Conservation (phyloP, 2,329 filamentous ascomycete genomes). For the Cladophialophora exuberans region DNA sequence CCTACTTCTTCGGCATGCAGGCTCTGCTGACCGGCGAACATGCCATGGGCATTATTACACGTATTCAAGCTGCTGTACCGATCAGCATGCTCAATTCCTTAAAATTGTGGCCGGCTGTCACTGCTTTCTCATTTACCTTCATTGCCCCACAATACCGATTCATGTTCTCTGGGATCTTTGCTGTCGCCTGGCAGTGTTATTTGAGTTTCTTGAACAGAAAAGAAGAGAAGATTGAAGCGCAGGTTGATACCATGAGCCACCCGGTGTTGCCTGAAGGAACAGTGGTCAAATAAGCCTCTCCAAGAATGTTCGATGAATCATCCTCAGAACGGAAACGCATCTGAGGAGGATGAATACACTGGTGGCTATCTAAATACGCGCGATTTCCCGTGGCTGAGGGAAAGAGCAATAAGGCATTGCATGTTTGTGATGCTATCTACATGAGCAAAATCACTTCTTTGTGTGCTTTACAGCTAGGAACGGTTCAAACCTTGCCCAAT, state of each 20-base stretch:
- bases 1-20: conserved; percentile 81
- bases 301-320: not conserved
- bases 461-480: too few relatives aligned
- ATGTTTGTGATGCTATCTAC: too few relatives aligned
- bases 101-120: conserved; percentile 88
- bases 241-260: conserved; percentile 20
- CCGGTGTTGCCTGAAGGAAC: conserved; percentile 18
- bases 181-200: conserved; percentile 92
- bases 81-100: conserved; percentile 75
- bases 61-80: conserved; percentile 76
- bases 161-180: conserved; percentile 77
- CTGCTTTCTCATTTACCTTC: conserved; percentile 84
- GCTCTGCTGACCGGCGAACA: conserved; percentile 72
- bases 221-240: conserved; percentile 32
- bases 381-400: too few relatives aligned
- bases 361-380: too few relatives aligned
- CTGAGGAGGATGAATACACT: too few relatives aligned
- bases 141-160: conserved; percentile 77
- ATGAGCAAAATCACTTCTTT: too few relatives aligned
- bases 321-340: not conserved
- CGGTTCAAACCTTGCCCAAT: too few relatives aligned
- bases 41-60: conserved; percentile 66
- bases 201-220: conserved; percentile 58
- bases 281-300: conserved; percentile 10
- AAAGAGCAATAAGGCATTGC: too few relatives aligned